Evolutionary conservation across 805 yeast species (phyloP), one percentile per base, ranked within the genome.

Genomic region (Schizosaccharomyces osmophilus): DNA sequence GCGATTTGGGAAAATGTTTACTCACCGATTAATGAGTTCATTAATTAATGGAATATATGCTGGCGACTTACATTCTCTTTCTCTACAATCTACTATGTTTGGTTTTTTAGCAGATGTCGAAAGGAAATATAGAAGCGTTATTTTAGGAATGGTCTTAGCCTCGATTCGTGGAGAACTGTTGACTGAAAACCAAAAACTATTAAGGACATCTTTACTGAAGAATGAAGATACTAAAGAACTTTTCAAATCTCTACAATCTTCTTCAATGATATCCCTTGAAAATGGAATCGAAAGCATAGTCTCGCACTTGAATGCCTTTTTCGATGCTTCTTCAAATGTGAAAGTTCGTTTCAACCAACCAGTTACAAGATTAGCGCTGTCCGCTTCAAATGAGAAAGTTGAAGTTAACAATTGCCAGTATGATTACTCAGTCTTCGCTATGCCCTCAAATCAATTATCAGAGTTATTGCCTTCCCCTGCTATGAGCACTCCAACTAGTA

Each of bases 11-110:
- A 73, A 74, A 8, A 67, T 68, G 1, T 61, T 72, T 11, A 70
- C 83, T 4, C 73, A 75, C 8, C 82, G 85, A 60, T 71, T 90
- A 15, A 72, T 85, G 24, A 85, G 95, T 70, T 97, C 95, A 0
- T 72, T 88, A 3, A 75, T 84, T 69, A 87, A 88, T 68, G 98
- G 98, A 0, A 82, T 93, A 0, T 90, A 88, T 70, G 96, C 95
- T 0, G 93, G 87, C n/a, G 95, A 89, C 70, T 76, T 81, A 1
- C 67, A 75, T 5, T 73, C 78, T 62, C 71, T 90, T 59, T 85
- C 57, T 29, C 1, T 51, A 5, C 31, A 24, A 24, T 51, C 57
- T 8, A 24, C 36, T 13, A 51, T 51, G 57, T 51, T 51, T 51
- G 36, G 57, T 1, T 24, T 24, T 29, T 24, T 51, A 29, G 31